These are phyloP conservation scores for Umbelopsis sp. DNA, from an alignment of 192 early-diverging fungal species.

Conservation along the genomic window DNA sequence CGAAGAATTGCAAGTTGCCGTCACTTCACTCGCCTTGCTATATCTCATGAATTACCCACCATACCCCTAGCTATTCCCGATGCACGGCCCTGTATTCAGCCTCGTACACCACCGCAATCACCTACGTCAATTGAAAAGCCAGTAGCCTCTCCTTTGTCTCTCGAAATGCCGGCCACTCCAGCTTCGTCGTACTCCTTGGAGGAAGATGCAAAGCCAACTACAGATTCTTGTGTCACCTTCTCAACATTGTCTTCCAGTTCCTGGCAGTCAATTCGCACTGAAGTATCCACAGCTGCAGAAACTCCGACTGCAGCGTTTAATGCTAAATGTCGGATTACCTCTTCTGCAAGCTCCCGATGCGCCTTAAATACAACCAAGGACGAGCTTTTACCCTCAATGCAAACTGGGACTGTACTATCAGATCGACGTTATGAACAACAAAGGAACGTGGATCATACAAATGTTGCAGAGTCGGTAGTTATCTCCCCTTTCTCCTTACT, in stretches of 20 bases:
- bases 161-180: slow-evolving; percentile 2
- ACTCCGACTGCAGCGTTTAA: slow-evolving; percentile 16
- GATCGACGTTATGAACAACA: slow-evolving; percentile 18
- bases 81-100: not conserved
- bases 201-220: not conserved
- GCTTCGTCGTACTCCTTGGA: slow-evolving; percentile 4
- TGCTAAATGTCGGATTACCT: slow-evolving; percentile 9
- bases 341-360: slow-evolving; percentile 6
- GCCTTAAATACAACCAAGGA: not conserved
- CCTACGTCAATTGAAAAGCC: not conserved
- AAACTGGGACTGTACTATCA: slow-evolving; percentile 17
- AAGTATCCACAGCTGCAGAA: not conserved
- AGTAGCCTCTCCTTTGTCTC: not conserved
- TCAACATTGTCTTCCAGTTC: not conserved
- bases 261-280: slow-evolving; percentile 9
- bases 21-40: slow-evolving; percentile 42
- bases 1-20: slow-evolving; percentile 45
- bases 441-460: not conserved
- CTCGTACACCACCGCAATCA: slow-evolving; percentile 22
- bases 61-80: slow-evolving; percentile 6
- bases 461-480: not conserved
- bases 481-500: slow-evolving; percentile 2
- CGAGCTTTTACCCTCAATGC: slow-evolving; percentile 15
- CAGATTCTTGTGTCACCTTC: not conserved
- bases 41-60: slow-evolving; percentile 1